Base-by-base conservation (phyloP, 2,329 filamentous ascomycete genomes). In the Arthrobotrys musiformis region DNA sequence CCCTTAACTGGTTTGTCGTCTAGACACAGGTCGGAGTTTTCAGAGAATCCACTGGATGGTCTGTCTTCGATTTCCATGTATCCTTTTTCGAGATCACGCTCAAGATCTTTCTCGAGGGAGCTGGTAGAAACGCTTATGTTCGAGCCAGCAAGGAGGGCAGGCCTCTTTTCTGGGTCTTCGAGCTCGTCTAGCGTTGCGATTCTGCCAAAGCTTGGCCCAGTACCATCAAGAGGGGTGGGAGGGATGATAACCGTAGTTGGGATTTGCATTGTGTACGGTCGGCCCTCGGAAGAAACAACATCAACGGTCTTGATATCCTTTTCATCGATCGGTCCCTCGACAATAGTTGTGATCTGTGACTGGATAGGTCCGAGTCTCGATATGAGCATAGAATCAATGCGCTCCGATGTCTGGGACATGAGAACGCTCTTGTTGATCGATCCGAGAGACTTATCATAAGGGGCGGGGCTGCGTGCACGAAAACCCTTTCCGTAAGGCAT, bases 351-450 rank as follows among this genome's bases (percentile, higher is more conserved):
- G 15, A 76, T 76, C 26, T 64, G 54, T 4, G 72, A 26, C 28
- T 69, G 64, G 17, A 76, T 60, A 19, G 72, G 72, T 11, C 72
- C 72, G 1, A 44, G 24, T 13, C 24, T 58, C 2, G 54, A 33
- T 19, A 70, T 26, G 35, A 70, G 69, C 35, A 70, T 58, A 0
- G 72, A 76, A 17, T 76, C 72, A 22, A 76, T 44, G n/a, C 72
- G 72, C 19, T 76, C 72, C n/a, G 72, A 76, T 7, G 64, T 69
- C 30, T 76, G 72, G 2, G 72, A 76, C 72, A 76, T 76, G 40
- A 76, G 56, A 52, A 76, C 72, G 15, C 72, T 76, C 48, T 70
- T 76, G 48, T 60, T 76, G 37, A 76, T 76, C 0, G 72, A 76
- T 17, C 66, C 56, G 5, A 70, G 48, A 13, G 66, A 50, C 30